Evolutionary conservation across 495 filamentous ascomycete species (phyloP).

Genomic region (Penicillium malachiteum): DNA sequence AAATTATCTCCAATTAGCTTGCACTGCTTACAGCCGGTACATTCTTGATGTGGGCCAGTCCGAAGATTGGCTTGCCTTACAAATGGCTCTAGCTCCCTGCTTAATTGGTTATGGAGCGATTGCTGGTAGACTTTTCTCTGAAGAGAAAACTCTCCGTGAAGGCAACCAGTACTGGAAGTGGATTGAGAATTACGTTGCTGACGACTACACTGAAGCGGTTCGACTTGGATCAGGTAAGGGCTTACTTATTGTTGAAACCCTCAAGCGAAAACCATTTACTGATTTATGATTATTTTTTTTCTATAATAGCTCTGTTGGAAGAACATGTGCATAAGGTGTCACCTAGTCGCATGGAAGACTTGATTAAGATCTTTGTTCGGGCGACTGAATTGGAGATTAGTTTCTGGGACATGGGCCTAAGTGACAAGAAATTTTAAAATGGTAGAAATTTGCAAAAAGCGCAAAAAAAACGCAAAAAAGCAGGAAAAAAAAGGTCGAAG

Average conservation of each 20-base stretch:
- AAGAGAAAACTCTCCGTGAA: slow-evolving; percentile 53
- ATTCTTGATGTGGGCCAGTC: slow-evolving; percentile 86
- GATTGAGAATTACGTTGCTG: slow-evolving; percentile 81
- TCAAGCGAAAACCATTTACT: background rate
- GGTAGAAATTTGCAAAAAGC: too few species aligned
- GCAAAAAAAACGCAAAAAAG: too few species aligned
- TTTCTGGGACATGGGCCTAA: slow-evolving; percentile 83
- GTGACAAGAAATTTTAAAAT: slow-evolving; percentile 26
- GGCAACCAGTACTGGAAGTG: slow-evolving; percentile 86
- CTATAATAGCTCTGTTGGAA: slow-evolving; percentile 63
- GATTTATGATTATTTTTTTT: slow-evolving; percentile 21
- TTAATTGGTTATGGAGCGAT: slow-evolving; percentile 82
- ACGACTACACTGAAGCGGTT: slow-evolving; percentile 73
- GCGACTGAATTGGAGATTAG: slow-evolving; percentile 87
- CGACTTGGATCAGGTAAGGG: slow-evolving; percentile 61
- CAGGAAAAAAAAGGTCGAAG: too few species aligned
- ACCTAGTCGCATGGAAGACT: slow-evolving; percentile 70
- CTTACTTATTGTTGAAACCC: slow-evolving; percentile 4
- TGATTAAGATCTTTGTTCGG: slow-evolving; percentile 79
- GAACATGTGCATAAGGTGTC: slow-evolving; percentile 67
- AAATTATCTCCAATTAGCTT: slow-evolving; percentile 27
- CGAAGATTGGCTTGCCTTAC: slow-evolving; percentile 79
- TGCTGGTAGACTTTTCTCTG: slow-evolving; percentile 61
- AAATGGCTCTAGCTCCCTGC: slow-evolving; percentile 81
- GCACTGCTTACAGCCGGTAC: slow-evolving; percentile 61